Conservation (phyloP, 345 rosid species). For the Euclidium syriacum region DNA sequence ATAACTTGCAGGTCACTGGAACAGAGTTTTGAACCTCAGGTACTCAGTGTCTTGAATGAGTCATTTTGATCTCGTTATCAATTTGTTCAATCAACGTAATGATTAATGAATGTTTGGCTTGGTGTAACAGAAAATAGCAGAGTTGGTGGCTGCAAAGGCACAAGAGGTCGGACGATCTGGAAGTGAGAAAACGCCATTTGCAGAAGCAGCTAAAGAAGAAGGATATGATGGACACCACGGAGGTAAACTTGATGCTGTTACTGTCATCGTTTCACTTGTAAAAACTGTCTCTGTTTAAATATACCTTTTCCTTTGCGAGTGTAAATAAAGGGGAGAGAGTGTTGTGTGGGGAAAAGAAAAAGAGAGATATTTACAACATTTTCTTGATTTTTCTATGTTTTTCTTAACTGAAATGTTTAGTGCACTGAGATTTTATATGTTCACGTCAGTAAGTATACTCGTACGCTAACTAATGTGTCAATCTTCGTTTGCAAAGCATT, state of each 20-base stretch:
- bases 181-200: slow-evolving; percentile 51
- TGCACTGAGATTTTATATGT: too few species aligned
- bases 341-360: too few species aligned
- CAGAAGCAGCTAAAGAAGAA: slow-evolving; percentile 65
- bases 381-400: neutral
- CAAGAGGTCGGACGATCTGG: slow-evolving; percentile 43
- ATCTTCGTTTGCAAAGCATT: too few species aligned
- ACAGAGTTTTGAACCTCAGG: slow-evolving; percentile 52
- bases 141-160: slow-evolving; percentile 47
- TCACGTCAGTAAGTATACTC: too few species aligned
- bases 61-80: neutral
- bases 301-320: neutral
- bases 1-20: slow-evolving; percentile 39
- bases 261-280: slow-evolving; percentile 54
- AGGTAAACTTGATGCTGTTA: slow-evolving; percentile 63
- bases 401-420: too few species aligned
- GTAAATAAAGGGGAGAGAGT: slow-evolving; percentile 10
- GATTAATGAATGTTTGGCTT: too few species aligned
- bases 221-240: slow-evolving; percentile 55
- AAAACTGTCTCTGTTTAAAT: neutral
- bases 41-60: slow-evolving; percentile 15
- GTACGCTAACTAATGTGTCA: too few species aligned
- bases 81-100: too few species aligned
- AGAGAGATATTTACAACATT: neutral
- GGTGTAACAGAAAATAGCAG: slow-evolving; percentile 54